phyloP scores from a whole-genome alignment of 2,329 filamentous ascomycete species.

The Chaetomiaceae sp. region DNA sequence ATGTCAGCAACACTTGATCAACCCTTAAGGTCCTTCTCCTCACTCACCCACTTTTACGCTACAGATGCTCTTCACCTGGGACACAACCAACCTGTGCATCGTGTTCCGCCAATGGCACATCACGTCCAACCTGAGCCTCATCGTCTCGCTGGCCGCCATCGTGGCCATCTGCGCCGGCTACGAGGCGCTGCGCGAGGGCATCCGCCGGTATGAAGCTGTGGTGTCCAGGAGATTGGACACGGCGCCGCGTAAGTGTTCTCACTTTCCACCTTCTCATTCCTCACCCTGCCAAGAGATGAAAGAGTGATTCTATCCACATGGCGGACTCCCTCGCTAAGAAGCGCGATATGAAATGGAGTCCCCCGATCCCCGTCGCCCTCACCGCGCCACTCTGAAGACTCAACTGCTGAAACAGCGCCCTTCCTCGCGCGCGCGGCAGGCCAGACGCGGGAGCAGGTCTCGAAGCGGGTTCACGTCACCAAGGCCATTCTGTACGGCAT shows the following conservation, averaged over 20 bases:
- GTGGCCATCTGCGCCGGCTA: constrained; percentile 85
- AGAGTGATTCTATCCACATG: not conserved
- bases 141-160: constrained; percentile 79
- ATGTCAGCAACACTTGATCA: constrained; percentile 51
- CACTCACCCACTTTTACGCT: constrained; percentile 3
- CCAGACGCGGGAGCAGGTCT: constrained; percentile 58
- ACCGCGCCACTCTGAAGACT: constrained; percentile 19
- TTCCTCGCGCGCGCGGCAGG: constrained; percentile 61
- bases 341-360: constrained; percentile 17
- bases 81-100: constrained; percentile 89
- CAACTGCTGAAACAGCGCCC: constrained; percentile 59
- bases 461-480: constrained; percentile 67
- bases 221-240: constrained; percentile 45
- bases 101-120: constrained; percentile 91
- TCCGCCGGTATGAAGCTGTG: constrained; percentile 69
- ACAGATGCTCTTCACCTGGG: constrained; percentile 99
- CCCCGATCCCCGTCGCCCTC: constrained; percentile 3
- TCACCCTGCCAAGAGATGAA: not conserved
- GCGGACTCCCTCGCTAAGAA: constrained; percentile 10
- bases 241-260: constrained; percentile 49
- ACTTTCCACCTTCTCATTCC: not conserved
- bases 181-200: constrained; percentile 76
- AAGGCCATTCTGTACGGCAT: constrained; percentile 82
- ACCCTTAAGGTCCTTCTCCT: not conserved
- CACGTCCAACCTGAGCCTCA: constrained; percentile 65